Conservation (phyloP, 2,329 filamentous ascomycete species). For the Setomelanomma holmii region DNA sequence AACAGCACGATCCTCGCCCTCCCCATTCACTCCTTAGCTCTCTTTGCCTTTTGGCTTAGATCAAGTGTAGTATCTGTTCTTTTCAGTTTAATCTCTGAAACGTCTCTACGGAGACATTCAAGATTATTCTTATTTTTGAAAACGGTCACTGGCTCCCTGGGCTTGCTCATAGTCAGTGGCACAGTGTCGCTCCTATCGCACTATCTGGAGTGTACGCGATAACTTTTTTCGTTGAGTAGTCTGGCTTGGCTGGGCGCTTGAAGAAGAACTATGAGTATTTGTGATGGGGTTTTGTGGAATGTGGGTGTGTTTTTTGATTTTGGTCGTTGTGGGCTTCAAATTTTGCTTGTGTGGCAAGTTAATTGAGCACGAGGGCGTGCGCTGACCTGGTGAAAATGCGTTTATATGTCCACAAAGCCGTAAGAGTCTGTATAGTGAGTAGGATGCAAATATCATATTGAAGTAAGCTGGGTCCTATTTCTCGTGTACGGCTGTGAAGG, state of each 20-base stretch:
- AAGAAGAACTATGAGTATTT: constrained; percentile 32
- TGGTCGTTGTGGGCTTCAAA: neutral
- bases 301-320: too few relatives aligned
- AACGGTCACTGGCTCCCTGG: constrained; percentile 62
- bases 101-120: constrained; percentile 72
- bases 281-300: neutral
- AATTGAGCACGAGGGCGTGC: too few relatives aligned
- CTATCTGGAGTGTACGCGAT: constrained; percentile 74
- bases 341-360: neutral
- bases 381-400: too few relatives aligned
- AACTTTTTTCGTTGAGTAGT: constrained; percentile 36
- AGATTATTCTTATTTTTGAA: constrained; percentile 82
- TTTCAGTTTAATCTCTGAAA: constrained; percentile 98
- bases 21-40: constrained; percentile 11
- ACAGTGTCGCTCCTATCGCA: constrained; percentile 81
- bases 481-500: too few relatives aligned
- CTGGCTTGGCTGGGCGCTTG: constrained; percentile 24
- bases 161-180: constrained; percentile 69
- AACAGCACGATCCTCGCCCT: constrained; percentile 2
- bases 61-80: constrained; percentile 77
- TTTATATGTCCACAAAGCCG: too few relatives aligned
- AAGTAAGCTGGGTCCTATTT: too few relatives aligned
- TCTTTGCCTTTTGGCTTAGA: constrained; percentile 26
- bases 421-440: too few relatives aligned
- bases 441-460: too few relatives aligned